These are phyloP conservation scores for Trametes cingulata DNA, from an alignment of 768 basidiomycete species.

Conservation along the genomic window DNA sequence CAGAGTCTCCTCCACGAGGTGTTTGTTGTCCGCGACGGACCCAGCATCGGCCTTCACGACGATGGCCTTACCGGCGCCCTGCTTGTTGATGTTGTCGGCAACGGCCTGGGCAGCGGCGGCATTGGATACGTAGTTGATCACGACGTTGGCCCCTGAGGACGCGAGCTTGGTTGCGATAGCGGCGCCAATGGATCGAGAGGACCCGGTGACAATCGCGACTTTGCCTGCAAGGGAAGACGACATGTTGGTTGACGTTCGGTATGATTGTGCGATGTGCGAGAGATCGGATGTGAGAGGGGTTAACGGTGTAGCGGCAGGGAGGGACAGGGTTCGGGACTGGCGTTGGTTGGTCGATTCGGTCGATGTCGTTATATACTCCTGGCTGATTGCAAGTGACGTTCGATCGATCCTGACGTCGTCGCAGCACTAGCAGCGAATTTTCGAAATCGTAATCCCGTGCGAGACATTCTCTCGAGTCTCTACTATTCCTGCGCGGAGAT, in stretches of 20 bases:
- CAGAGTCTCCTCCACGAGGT: constrained; percentile 49
- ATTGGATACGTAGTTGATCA: constrained; percentile 55
- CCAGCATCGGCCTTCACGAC: constrained; percentile 55
- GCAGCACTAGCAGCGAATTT: too few species aligned
- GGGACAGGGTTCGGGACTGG: too few species aligned
- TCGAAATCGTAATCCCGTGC: too few species aligned
- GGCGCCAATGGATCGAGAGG: constrained; percentile 61
- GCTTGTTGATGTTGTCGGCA: constrained; percentile 46
- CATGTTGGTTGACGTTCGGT: not conserved
- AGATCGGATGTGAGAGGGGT: too few species aligned
- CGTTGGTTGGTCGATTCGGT: too few species aligned
- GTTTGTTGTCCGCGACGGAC: constrained; percentile 46
- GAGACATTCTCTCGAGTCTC: too few species aligned
- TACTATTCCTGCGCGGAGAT: too few species aligned
- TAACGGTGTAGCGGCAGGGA: too few species aligned
- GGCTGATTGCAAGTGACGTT: too few species aligned
- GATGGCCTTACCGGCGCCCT: constrained; percentile 45
- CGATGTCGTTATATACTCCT: too few species aligned
- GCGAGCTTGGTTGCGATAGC: constrained; percentile 55
- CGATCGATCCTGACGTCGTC: too few species aligned
- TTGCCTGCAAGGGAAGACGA: constrained; percentile 28
- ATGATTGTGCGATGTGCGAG: too few species aligned
- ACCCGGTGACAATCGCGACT: constrained; percentile 53
- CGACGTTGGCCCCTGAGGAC: constrained; percentile 55
- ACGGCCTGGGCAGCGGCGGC: constrained; percentile 45